A percentile compares a stretch with the other conserved stretches of the same genome.
phyloP scores from a whole-genome alignment of 331 rosid genomes.

The Rosa hybrid region DNA sequence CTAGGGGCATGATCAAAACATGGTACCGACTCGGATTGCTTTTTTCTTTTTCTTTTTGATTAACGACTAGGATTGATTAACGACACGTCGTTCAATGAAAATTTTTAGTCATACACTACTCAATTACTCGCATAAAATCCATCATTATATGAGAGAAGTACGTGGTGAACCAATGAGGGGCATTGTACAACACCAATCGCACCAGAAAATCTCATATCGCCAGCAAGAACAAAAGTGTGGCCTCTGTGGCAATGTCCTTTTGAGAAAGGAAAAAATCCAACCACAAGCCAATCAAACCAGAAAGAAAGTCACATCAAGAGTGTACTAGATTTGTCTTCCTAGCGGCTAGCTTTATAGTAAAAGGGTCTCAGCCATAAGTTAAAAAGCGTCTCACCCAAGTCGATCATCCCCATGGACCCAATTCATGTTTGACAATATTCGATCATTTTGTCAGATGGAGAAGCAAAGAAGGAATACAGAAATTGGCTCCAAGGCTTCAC shows the following conservation, averaged over 20 bases:
- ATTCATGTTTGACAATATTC: constrained; percentile 20
- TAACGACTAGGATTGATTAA: background rate
- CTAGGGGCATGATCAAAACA: background rate
- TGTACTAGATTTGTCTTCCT: constrained; percentile 12
- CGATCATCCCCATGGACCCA: background rate
- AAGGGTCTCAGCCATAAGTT: constrained; percentile 7
- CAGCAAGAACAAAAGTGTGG: constrained; percentile 10
- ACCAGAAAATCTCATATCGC: constrained; percentile 6
- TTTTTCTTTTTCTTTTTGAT: no score
- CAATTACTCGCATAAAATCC: background rate
- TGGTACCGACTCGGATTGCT: no score
- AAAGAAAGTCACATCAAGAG: constrained; percentile 4
- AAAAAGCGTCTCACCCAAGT: background rate
- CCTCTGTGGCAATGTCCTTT: background rate
- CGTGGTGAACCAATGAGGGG: background rate
- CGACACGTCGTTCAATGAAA: background rate
- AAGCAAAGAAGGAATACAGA: background rate
- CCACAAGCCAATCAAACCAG: background rate
- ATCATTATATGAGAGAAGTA: background rate
- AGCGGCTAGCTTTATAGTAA: background rate
- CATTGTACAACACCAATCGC: background rate
- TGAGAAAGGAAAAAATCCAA: background rate
- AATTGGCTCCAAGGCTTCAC: constrained; percentile 44
- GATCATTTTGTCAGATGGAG: constrained; percentile 3
- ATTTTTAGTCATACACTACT: background rate